Conservation (phyloP, 148 eudicot species). For the Rhododendron vialii region DNA sequence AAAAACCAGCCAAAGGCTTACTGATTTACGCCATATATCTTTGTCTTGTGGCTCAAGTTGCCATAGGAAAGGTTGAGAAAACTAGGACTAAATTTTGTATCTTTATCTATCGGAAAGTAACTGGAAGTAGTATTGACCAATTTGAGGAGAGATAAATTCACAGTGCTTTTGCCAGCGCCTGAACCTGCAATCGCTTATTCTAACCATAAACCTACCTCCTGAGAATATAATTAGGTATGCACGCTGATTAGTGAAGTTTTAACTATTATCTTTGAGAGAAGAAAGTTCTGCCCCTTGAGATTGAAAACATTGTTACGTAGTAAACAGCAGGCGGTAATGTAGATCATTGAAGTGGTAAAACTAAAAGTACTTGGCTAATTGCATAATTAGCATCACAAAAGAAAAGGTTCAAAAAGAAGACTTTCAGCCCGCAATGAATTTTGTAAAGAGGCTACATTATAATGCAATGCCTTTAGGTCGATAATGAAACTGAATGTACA, state of each 20-base stretch:
- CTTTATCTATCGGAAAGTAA: background rate
- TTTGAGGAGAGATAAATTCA: background rate
- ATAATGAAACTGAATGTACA: background rate
- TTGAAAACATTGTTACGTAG: background rate
- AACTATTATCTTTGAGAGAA: background rate
- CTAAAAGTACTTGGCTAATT: background rate
- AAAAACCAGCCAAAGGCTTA: no score
- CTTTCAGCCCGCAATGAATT: background rate
- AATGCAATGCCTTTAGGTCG: background rate
- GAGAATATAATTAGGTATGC: background rate
- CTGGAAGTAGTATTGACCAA: background rate
- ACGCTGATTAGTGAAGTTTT: background rate
- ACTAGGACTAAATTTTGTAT: background rate
- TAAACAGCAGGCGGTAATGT: background rate
- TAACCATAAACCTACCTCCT: background rate
- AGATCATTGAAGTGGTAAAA: background rate
- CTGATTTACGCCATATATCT: no score
- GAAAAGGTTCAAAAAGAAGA: background rate
- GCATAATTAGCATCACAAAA: background rate
- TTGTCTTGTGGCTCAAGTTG: background rate
- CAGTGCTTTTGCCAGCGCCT: background rate
- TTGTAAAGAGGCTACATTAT: background rate
- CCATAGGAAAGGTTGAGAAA: background rate
- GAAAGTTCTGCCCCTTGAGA: background rate
- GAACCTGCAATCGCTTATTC: background rate